Conservation (phyloP, 2,329 filamentous ascomycete species). For the Corynespora cassiicola region DNA sequence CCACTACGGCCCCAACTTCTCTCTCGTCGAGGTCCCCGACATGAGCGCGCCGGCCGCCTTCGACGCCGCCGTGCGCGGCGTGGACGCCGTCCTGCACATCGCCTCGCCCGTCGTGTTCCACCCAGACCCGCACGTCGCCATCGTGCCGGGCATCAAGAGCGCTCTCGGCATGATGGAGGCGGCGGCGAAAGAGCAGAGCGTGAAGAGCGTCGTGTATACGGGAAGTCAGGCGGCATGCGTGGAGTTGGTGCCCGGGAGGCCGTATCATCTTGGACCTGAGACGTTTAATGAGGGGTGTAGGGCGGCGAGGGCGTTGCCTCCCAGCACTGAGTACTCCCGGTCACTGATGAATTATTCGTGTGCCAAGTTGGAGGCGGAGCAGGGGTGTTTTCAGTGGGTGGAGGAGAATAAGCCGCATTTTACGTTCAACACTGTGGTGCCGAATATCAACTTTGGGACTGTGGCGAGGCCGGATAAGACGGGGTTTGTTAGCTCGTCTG, state of each 20-base stretch:
- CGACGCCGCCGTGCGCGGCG: constrained; percentile 48
- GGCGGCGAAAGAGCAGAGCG: constrained; percentile 43
- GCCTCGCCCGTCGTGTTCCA: constrained; percentile 48
- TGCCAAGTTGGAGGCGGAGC: constrained; percentile 53
- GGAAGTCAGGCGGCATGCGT: constrained; percentile 45
- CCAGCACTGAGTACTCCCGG: constrained; percentile 16
- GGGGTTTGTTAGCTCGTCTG: constrained; percentile 12
- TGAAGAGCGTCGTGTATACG: constrained; percentile 52
- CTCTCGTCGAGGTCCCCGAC: constrained; percentile 48
- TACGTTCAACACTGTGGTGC: constrained; percentile 45
- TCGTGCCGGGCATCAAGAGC: constrained; percentile 45
- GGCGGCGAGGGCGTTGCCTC: constrained; percentile 38
- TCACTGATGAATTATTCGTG: constrained; percentile 41
- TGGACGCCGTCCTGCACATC: constrained; percentile 49
- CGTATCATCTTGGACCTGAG: constrained; percentile 35
- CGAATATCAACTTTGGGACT: constrained; percentile 36
- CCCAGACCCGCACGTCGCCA: constrained; percentile 51
- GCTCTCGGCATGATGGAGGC: constrained; percentile 45
- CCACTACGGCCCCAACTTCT: constrained; percentile 37
- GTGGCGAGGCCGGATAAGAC: constrained; percentile 28
- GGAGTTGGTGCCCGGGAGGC: constrained; percentile 33
- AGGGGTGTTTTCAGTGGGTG: constrained; percentile 52
- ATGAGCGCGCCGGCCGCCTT: constrained; percentile 47
- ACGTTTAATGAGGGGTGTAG: constrained; percentile 43
- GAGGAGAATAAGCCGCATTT: constrained; percentile 51